Evolutionary conservation across 495 filamentous ascomycete genomes (phyloP).

Genomic region (Talaromyces adpressus): DNA sequence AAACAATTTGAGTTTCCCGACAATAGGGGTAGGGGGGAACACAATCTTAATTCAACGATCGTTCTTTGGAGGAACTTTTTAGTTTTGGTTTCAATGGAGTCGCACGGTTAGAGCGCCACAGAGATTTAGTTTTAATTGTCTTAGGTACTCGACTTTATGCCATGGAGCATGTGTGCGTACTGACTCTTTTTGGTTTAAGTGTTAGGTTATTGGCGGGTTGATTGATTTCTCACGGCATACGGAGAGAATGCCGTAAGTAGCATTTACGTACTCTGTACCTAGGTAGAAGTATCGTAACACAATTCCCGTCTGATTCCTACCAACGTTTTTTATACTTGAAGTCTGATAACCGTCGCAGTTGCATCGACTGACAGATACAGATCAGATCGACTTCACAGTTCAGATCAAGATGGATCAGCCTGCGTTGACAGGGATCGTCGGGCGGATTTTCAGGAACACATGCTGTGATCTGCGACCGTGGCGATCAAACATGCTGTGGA

Average conservation of each 20-base stretch:
- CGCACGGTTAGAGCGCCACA: background rate
- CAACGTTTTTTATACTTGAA: background rate
- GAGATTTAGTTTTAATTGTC: background rate
- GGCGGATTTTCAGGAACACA: slow-evolving; percentile 4
- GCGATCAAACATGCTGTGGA: background rate
- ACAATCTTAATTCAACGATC: background rate
- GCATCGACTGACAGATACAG: background rate
- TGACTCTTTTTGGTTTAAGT: background rate
- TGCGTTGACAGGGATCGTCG: slow-evolving; percentile 1
- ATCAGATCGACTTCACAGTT: background rate
- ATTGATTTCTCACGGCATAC: background rate
- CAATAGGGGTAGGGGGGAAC: background rate
- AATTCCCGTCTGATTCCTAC: background rate
- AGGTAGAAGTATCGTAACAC: background rate
- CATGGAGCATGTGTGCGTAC: background rate
- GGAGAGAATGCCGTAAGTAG: no score
- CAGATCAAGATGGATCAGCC: slow-evolving; percentile 2
- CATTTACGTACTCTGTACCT: no score
- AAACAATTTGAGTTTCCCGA: background rate
- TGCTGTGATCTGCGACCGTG: background rate
- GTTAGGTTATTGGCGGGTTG: background rate
- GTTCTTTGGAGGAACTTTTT: background rate
- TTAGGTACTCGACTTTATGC: background rate
- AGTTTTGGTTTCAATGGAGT: background rate
- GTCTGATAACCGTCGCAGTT: background rate